Base-by-base conservation (phyloP, 2,329 filamentous ascomycete genomes). In the Stagonosporopsis tanaceti region DNA sequence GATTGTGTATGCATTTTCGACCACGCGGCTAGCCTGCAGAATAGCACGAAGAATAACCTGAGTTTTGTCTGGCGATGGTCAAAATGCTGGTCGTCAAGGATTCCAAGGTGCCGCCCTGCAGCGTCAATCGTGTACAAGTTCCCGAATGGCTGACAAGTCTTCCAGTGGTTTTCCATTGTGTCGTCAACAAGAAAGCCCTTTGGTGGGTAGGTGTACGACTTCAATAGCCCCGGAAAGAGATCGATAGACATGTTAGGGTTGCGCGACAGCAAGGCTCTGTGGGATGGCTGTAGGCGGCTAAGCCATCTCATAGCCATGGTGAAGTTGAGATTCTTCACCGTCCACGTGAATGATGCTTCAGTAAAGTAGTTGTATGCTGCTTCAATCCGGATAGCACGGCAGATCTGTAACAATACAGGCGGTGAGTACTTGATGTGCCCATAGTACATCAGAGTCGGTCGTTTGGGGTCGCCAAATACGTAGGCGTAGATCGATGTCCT, bases 301-400 rank as follows among this genome's bases (percentile, higher is more conserved):
- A 70, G 39, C 67, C 65, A 73, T n/a, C 28, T 34, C 14, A 39
- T 51, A 0, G 66, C 34, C 2, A 34, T 39, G 0, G 20, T 12
- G 58, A 69, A 73, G n/a, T 64, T 46, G 8, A 70, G 58, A 32
- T 65, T 63, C 24, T 53, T 44, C 1, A 68, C 47, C 4, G 44
- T 25, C 51, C 59, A 65, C 11, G 41, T 53, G 45, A 74, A 72
- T 15, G 41, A 28, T 2, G 61, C 55, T 30, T 28, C 39, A 0
- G 60, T 61, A 54, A 70, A 74, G 57, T 68, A 72, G 15, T 57
- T 54, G 35, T 72, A 70, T 22, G 66, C 65, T 3, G 64, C 65
- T 61, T 74, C 71, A n/a, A 65, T 61, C 7, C 70, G 62, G n/a
- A 73, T 62, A 8, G 62, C 61, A 17, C 68, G 65, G 50, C 65